Percentiles rank a stretch among this genome's conserved stretches.
Evolutionary conservation across 805 yeast genomes (phyloP).

Genomic region (Allodekkera sacchari): DNA sequence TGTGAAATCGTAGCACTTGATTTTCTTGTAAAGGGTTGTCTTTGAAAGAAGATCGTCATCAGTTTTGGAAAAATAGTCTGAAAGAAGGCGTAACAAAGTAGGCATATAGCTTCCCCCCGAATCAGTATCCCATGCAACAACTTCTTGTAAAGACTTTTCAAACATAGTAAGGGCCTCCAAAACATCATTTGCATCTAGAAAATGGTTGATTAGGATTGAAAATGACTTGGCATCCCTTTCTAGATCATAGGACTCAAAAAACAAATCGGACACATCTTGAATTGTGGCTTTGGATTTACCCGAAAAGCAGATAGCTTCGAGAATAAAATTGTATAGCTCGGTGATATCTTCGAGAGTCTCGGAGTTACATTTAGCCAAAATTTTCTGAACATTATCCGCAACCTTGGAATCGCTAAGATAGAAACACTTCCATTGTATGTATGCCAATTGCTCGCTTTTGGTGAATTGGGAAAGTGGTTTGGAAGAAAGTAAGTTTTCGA

Average conservation of each 20-base stretch:
- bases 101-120: slow-evolving; percentile 21
- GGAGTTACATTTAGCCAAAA: slow-evolving; percentile 8
- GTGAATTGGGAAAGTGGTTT: slow-evolving; percentile 9
- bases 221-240: slow-evolving; percentile 25
- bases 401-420: slow-evolving; percentile 6
- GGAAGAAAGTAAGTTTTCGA: slow-evolving; percentile 6
- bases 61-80: slow-evolving; percentile 12
- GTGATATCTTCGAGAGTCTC: slow-evolving; percentile 8
- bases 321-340: slow-evolving; percentile 17
- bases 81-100: slow-evolving; percentile 18
- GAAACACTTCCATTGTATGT: slow-evolving; percentile 16
- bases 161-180: slow-evolving; percentile 27
- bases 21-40: slow-evolving; percentile 30
- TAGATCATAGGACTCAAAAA: slow-evolving; percentile 24
- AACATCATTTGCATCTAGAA: slow-evolving; percentile 25
- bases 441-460: slow-evolving; percentile 19
- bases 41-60: slow-evolving; percentile 12
- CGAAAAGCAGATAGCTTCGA: slow-evolving; percentile 22
- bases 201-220: slow-evolving; percentile 4
- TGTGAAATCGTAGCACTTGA: slow-evolving; percentile 30
- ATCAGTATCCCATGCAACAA: slow-evolving; percentile 36
- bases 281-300: slow-evolving; percentile 18
- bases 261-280: slow-evolving; percentile 19
- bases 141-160: slow-evolving; percentile 28
- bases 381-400: slow-evolving; percentile 23